These are phyloP conservation scores for Goffeauzyma gilvescens DNA, from an alignment of 768 basidiomycete species.

Conservation along the genomic window DNA sequence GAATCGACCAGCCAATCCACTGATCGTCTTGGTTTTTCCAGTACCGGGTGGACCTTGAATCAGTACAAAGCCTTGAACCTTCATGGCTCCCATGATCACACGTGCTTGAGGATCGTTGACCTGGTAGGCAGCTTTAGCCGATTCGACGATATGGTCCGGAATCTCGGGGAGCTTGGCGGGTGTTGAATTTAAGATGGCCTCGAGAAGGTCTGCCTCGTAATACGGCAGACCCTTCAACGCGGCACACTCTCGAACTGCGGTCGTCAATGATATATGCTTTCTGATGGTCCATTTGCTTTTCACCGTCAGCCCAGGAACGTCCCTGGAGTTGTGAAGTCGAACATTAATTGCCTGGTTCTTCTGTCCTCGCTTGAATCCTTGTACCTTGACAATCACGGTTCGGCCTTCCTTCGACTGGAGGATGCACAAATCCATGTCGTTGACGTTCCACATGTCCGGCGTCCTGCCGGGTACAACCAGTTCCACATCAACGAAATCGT, in stretches of 20 bases:
- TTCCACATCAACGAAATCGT: constrained; percentile 69
- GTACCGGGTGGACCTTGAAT: constrained; percentile 98
- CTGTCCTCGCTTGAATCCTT: constrained; percentile 35
- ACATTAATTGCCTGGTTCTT: constrained; percentile 43
- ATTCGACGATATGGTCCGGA: constrained; percentile 40
- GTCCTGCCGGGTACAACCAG: constrained; percentile 42
- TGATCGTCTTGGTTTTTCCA: constrained; percentile 95
- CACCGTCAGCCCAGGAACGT: constrained; percentile 42
- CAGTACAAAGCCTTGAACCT: constrained; percentile 57
- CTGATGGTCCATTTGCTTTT: constrained; percentile 52
- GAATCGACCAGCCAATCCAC: constrained; percentile 72
- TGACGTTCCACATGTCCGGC: constrained; percentile 51
- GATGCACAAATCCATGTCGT: constrained; percentile 71
- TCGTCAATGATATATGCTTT: constrained; percentile 69
- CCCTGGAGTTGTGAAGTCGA: constrained; percentile 32
- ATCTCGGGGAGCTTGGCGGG: constrained; percentile 37
- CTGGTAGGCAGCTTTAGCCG: constrained; percentile 48
- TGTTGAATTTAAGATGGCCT: constrained; percentile 52
- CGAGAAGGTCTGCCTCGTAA: constrained; percentile 46
- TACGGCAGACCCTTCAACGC: constrained; percentile 65
- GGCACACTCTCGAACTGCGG: constrained; percentile 76
- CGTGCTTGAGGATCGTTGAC: constrained; percentile 88
- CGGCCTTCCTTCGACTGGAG: constrained; percentile 42
- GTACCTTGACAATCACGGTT: constrained; percentile 54
- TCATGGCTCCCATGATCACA: constrained; percentile 61